Evolutionary conservation across 164 flowering plant genomes (phyloP).

Genomic region (Tetracentron sinense): DNA sequence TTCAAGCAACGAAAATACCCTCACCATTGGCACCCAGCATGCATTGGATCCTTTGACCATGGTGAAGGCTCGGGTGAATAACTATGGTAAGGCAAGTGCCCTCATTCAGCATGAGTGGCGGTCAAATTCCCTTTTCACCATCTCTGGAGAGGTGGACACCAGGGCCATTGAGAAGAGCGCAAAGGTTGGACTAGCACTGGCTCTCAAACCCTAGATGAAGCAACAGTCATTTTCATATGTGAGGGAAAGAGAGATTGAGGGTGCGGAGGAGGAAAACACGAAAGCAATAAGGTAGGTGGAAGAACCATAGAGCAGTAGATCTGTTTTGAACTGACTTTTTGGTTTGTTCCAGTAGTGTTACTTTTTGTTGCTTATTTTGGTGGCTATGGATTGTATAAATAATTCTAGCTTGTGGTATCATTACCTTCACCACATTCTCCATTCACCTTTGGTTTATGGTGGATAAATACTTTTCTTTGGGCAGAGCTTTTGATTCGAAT

Average conservation of each 20-base stretch:
- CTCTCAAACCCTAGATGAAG: slow-evolving; percentile 52
- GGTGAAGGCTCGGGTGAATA: slow-evolving; percentile 71
- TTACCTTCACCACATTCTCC: background rate
- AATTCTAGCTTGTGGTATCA: slow-evolving; percentile 19
- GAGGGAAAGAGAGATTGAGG: background rate
- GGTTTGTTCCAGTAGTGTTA: background rate
- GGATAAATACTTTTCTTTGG: background rate
- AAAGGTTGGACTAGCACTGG: slow-evolving; percentile 76
- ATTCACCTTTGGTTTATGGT: background rate
- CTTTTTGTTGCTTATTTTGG: slow-evolving; percentile 17
- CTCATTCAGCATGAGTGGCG: slow-evolving; percentile 90
- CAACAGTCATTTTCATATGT: background rate
- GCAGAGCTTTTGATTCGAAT: background rate
- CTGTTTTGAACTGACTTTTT: slow-evolving; percentile 4
- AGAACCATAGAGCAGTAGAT: background rate
- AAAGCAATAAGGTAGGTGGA: slow-evolving; percentile 27
- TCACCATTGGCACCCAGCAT: slow-evolving; percentile 80
- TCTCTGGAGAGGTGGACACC: slow-evolving; percentile 82
- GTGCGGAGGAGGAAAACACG: slow-evolving; percentile 5
- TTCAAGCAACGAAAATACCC: slow-evolving; percentile 61
- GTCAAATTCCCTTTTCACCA: slow-evolving; percentile 67
- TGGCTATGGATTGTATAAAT: slow-evolving; percentile 30
- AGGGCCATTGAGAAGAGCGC: slow-evolving; percentile 73
- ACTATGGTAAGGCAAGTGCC: slow-evolving; percentile 65
- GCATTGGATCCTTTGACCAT: slow-evolving; percentile 63